Conservation (phyloP, 2,329 filamentous ascomycete species). For the Sporothrix pallida region DNA sequence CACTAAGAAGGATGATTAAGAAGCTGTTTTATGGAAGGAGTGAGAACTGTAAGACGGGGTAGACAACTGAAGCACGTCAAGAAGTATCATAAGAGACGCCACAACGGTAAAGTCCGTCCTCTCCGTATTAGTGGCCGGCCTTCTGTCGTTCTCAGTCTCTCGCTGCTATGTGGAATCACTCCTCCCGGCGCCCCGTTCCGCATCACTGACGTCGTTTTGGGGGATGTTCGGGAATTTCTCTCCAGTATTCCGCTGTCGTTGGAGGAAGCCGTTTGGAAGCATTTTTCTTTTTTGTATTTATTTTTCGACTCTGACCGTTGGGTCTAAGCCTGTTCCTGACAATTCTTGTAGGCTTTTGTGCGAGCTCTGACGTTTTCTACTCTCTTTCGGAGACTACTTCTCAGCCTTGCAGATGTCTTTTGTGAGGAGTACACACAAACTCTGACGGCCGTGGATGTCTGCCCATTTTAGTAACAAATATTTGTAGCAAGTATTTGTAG, state of each 20-base stretch:
- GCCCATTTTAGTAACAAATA: no score
- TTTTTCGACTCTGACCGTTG: background rate
- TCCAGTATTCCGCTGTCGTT: no score
- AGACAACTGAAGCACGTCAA: background rate
- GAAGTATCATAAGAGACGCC: background rate
- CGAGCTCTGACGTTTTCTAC: no score
- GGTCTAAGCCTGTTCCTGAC: background rate
- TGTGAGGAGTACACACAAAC: no score
- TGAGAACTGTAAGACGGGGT: background rate
- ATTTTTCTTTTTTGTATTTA: background rate
- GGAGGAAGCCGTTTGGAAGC: constrained; percentile 10
- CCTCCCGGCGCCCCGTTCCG: background rate
- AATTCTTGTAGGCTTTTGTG: no score
- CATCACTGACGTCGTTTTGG: background rate
- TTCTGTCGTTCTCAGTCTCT: no score
- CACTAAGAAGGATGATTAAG: background rate
- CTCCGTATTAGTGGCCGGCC: background rate
- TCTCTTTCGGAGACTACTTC: background rate
- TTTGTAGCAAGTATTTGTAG: no score
- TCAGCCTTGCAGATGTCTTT: background rate
- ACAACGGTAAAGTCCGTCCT: background rate
- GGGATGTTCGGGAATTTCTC: background rate
- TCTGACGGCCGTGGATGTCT: no score
- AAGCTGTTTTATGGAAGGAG: no score
- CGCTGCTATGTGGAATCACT: constrained; percentile 14